Evolutionary conservation across 495 filamentous ascomycete genomes (phyloP), one percentile per base, ranked within the genome.

Genomic region (Penicillium pancosmium): DNA sequence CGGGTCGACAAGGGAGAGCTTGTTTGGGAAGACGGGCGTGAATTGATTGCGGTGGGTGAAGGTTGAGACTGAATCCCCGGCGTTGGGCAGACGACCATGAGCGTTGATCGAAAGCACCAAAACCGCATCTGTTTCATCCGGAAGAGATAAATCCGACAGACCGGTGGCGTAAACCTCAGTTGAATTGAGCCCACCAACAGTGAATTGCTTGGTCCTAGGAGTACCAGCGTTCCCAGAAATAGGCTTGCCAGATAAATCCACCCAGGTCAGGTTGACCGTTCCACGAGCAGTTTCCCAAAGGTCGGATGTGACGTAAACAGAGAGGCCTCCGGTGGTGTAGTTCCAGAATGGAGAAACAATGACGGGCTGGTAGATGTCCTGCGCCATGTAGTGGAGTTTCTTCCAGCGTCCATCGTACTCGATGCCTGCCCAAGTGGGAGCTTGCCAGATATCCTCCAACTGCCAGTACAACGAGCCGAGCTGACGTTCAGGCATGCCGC

Each of bases 391-490:
- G 59, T 88, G 85, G 25, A 88, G 72, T 4, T 86, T 78, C 63
- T 89, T 88, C 85, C 85, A 88, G 4, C 87, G 76, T 2, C 86
- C 86, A 57, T 82, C 80, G 51, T 84, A 86, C 70, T 87, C 85
- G 49, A 86, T 84, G 0, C 84, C 74, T 0, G 86, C 83, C 86
- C 86, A 89, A 0, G 85, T 83, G 0, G 86, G 86, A 8, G 85
- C 86, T 64, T 86, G 83, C 86, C 86, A 88, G 63, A 88, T 84
- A 69, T 88, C 86, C 58, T 89, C 83, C 1, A 89, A 72, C 66
- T 89, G 86, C 87, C 87, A 89, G 66, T 89, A 89, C 8, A 89
- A 66, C 5, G 79, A 79, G 0, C 87, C 87, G 2, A 88, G 74
- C 64, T 88, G 85, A 4, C 82, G 76, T 47, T 88, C 78, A 0